phyloP scores from a whole-genome alignment of 2,329 filamentous ascomycete genomes.

The Pseudogymnoascus sp. region DNA sequence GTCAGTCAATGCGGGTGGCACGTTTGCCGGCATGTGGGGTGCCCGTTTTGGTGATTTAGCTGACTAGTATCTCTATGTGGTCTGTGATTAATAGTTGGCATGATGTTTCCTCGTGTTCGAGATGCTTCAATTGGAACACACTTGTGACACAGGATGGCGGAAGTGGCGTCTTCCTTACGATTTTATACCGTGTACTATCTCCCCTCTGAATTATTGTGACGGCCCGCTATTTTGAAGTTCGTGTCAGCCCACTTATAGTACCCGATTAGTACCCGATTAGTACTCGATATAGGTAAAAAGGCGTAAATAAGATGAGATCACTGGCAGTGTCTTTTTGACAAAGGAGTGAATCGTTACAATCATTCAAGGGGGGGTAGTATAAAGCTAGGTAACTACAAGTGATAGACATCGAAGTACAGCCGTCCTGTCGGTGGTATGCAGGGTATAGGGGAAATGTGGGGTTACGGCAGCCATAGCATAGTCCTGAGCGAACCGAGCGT shows the following conservation, averaged over 20 bases:
- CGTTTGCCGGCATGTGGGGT: neutral
- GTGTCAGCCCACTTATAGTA: no score
- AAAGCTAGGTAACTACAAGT: neutral
- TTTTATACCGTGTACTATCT: neutral
- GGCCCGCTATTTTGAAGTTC: no score
- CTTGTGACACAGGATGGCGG: neutral
- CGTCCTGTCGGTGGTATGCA: neutral
- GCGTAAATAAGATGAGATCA: no score
- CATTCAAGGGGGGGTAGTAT: neutral
- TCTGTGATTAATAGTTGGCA: neutral
- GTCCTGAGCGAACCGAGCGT: neutral
- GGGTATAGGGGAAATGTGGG: neutral
- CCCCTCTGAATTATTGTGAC: no score
- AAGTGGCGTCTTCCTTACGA: neutral
- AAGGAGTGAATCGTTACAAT: no score
- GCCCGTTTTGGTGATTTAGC: neutral
- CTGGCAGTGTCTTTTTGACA: no score
- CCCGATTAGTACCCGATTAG: no score
- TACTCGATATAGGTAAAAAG: no score
- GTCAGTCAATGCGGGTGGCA: neutral
- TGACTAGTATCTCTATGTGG: neutral
- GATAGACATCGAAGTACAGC: neutral
- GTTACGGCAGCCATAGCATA: neutral
- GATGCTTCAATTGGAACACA: neutral
- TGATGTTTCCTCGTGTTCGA: neutral